phyloP scores from a whole-genome alignment of 1,139 yeast species.

The Yamadazyma friedrichii region DNA sequence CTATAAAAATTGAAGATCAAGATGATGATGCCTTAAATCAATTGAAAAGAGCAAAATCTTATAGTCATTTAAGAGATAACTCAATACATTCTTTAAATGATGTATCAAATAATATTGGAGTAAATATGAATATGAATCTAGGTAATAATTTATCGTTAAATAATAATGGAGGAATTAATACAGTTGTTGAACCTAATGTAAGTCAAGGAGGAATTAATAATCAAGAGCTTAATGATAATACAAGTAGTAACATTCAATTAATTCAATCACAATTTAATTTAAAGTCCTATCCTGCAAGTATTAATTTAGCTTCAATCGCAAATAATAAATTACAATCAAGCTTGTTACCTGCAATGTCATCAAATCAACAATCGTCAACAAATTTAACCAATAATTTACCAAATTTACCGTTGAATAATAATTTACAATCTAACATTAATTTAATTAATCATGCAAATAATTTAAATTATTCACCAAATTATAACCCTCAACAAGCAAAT shows the following conservation, averaged over 20 bases:
- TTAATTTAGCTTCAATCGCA: slow-evolving; percentile 34
- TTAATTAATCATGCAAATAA: neutral
- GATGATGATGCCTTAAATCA: slow-evolving; percentile 48
- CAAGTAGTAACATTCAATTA: slow-evolving; percentile 13
- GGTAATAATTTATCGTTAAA: neutral
- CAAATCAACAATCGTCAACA: slow-evolving; percentile 14
- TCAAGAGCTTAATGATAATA: neutral
- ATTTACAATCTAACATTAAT: neutral
- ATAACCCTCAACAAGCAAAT: neutral
- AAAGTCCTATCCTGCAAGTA: slow-evolving; percentile 39
- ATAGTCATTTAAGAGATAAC: neutral
- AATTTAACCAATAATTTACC: neutral
- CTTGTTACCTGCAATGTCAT: slow-evolving; percentile 42
- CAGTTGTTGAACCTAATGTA: neutral
- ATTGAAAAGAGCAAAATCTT: slow-evolving; percentile 38
- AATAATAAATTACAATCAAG: slow-evolving; percentile 14
- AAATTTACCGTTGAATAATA: neutral
- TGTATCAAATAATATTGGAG: neutral
- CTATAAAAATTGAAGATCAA: slow-evolving; percentile 39
- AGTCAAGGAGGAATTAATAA: slow-evolving; percentile 1
- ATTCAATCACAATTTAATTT: slow-evolving; percentile 22
- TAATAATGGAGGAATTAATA: neutral
- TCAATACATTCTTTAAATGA: neutral
- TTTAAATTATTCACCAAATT: neutral
- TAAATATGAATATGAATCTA: neutral